These are phyloP conservation scores for Kurtzmaniella quercitrusa DNA, from an alignment of 1,139 yeast species.

Conservation along the genomic window DNA sequence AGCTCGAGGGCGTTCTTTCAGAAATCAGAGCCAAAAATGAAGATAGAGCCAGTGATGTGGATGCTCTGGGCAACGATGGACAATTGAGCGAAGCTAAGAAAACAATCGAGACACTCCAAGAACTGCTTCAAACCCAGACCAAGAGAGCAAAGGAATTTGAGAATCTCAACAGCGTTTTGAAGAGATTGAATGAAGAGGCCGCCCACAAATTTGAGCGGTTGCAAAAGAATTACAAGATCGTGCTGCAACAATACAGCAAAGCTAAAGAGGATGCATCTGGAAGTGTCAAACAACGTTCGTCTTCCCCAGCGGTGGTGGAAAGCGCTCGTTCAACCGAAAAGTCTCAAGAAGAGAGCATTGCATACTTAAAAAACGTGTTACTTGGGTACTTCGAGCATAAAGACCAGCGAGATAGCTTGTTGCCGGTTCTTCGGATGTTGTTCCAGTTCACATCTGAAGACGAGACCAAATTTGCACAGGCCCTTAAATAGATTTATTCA, in stretches of 20 bases:
- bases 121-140: slow-evolving; percentile 48
- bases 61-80: slow-evolving; percentile 16
- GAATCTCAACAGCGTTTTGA: slow-evolving; percentile 51
- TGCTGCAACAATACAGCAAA: slow-evolving; percentile 54
- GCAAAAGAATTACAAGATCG: slow-evolving; percentile 58
- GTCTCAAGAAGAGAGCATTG: slow-evolving; percentile 35
- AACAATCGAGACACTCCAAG: slow-evolving; percentile 46
- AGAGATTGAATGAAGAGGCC: slow-evolving; percentile 64
- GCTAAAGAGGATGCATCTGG: slow-evolving; percentile 11
- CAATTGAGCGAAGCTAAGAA: slow-evolving; percentile 23
- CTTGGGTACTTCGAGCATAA: slow-evolving; percentile 86
- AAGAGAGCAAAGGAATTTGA: slow-evolving; percentile 53
- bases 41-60: slow-evolving; percentile 10
- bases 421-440: slow-evolving; percentile 80
- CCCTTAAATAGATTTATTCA: slow-evolving; percentile 38
- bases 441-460: slow-evolving; percentile 67
- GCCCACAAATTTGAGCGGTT: slow-evolving; percentile 61
- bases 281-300: slow-evolving; percentile 6
- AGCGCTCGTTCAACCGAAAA: not conserved
- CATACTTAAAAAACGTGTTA: slow-evolving; percentile 82
- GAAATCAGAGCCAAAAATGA: slow-evolving; percentile 12
- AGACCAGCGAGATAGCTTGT: slow-evolving; percentile 79
- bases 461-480: slow-evolving; percentile 61
- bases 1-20: slow-evolving; percentile 40
- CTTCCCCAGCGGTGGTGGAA: not conserved